A percentile compares a stretch with the other conserved stretches of the same genome.
Conservation (phyloP, 306 rosid genomes). For the Macrotyloma uniflorum region DNA sequence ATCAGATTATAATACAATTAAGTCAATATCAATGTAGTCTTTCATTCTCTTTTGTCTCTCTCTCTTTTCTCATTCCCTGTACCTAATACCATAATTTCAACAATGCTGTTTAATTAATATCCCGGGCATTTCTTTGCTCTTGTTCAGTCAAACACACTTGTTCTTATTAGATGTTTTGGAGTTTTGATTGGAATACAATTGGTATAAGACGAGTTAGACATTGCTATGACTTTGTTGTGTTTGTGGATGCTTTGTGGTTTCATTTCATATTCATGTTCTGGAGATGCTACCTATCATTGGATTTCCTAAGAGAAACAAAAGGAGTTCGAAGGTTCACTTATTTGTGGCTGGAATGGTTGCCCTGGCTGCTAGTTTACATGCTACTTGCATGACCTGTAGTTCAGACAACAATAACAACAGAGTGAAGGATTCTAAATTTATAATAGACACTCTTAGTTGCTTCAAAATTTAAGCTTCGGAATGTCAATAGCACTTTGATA, state of each 20-base stretch:
- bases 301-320: neutral
- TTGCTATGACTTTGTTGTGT: neutral
- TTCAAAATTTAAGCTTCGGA: constrained; percentile 12
- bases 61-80: neutral
- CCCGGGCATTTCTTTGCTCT: neutral
- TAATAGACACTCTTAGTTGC: neutral
- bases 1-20: neutral
- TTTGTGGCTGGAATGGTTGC: neutral
- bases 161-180: neutral
- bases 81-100: neutral
- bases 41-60: neutral
- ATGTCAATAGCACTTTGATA: constrained; percentile 10
- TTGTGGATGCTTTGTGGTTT: constrained; percentile 1
- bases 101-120: neutral
- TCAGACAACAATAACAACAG: neutral
- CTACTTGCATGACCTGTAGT: neutral
- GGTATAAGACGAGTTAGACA: neutral
- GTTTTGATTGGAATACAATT: neutral
- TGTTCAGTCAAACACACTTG: neutral
- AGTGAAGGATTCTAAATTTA: neutral
- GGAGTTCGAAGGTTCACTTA: neutral
- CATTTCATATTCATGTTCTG: neutral
- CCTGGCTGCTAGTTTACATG: neutral
- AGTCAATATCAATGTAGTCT: neutral
- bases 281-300: neutral